These are phyloP conservation scores for Dryadomyces quercivorus DNA, from an alignment of 2,329 filamentous ascomycete genomes.

Conservation along the genomic window DNA sequence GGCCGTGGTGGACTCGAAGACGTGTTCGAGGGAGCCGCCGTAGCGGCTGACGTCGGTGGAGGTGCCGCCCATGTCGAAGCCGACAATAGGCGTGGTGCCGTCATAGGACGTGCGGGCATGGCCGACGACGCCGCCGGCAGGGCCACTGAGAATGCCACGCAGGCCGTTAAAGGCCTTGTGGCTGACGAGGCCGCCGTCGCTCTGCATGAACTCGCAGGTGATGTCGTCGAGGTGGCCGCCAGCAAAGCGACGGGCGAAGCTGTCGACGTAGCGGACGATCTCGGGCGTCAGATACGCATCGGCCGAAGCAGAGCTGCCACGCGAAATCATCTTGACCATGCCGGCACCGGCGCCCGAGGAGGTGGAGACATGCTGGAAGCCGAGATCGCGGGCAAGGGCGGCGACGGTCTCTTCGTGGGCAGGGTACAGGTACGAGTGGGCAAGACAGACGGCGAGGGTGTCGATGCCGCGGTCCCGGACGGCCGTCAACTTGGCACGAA, in stretches of 20 bases:
- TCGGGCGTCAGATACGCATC: conserved; percentile 62
- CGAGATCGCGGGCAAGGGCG: conserved; percentile 5
- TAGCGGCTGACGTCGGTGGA: conserved; percentile 6
- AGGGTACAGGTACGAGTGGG: conserved; percentile 10
- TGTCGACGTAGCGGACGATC: conserved; percentile 57
- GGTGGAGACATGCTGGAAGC: neutral
- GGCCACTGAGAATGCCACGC: conserved; percentile 35
- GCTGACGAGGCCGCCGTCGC: conserved; percentile 31
- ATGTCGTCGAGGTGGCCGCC: conserved; percentile 27
- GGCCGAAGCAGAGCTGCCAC: conserved; percentile 57
- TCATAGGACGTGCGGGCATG: conserved; percentile 51
- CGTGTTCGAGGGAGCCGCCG: conserved; percentile 47
- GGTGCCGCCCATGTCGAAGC: conserved; percentile 9
- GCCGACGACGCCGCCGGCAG: conserved; percentile 51
- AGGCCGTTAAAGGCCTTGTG: conserved; percentile 9
- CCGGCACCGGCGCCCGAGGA: conserved; percentile 47
- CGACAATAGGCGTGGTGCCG: neutral
- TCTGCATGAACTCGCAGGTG: conserved; percentile 54
- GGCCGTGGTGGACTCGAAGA: conserved; percentile 57
- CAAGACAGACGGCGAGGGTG: conserved; percentile 22
- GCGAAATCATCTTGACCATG: conserved; percentile 53
- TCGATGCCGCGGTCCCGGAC: conserved; percentile 48
- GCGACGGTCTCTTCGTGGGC: conserved; percentile 9
- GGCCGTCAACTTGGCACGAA: conserved; percentile 42
- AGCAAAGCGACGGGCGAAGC: conserved; percentile 32